phyloP scores from a whole-genome alignment of 768 basidiomycete species.

The Tricholoma sp. region DNA sequence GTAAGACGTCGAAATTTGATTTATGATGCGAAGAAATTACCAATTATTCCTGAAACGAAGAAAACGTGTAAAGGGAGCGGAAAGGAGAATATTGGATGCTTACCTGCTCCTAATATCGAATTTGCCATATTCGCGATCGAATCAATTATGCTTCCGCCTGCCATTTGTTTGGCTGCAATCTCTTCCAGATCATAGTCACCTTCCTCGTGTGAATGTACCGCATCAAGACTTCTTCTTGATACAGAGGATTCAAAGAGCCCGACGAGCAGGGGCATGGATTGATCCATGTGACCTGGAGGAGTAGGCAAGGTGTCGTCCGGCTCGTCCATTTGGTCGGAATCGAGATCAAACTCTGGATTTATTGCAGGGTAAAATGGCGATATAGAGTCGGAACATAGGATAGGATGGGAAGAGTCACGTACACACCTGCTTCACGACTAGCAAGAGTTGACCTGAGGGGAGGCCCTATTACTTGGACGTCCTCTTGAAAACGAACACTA shows the following conservation, averaged over 20 bases:
- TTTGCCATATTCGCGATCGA: slow-evolving; percentile 95
- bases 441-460: slow-evolving; percentile 65
- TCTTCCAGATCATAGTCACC: slow-evolving; percentile 62
- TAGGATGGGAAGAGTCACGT: slow-evolving; percentile 14
- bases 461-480: slow-evolving; percentile 63
- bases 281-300: slow-evolving; percentile 36
- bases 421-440: slow-evolving; percentile 80
- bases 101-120: slow-evolving; percentile 90
- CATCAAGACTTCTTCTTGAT: slow-evolving; percentile 51
- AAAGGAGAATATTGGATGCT: slow-evolving; percentile 12
- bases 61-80: background rate
- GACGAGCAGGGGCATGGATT: slow-evolving; percentile 70
- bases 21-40: slow-evolving; percentile 7
- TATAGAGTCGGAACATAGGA: background rate
- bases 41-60: slow-evolving; percentile 21
- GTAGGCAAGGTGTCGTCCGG: slow-evolving; percentile 46
- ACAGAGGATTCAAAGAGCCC: slow-evolving; percentile 69
- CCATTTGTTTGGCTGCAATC: slow-evolving; percentile 56
- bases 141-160: slow-evolving; percentile 72
- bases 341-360: slow-evolving; percentile 71
- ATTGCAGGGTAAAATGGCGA: slow-evolving; percentile 12
- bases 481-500: slow-evolving; percentile 60
- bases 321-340: slow-evolving; percentile 56
- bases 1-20: background rate
- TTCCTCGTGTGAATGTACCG: slow-evolving; percentile 34